Conservation (phyloP, 1,284 basidiomycete species). For the Meira miltonrushii region DNA sequence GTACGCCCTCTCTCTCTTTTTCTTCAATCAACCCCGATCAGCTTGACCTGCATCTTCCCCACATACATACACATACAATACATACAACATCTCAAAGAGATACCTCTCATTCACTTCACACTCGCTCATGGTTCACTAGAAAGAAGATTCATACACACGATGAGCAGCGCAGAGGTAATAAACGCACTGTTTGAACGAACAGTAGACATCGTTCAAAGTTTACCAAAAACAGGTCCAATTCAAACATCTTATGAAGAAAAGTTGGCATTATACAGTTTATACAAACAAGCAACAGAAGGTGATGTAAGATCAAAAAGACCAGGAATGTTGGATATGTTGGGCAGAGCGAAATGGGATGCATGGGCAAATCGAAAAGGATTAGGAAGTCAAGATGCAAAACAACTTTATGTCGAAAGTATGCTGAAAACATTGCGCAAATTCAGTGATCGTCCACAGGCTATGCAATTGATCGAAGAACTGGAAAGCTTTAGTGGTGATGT, state of each 20-base stretch:
- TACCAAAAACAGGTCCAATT: constrained; percentile 90
- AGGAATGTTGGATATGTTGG: constrained; percentile 86
- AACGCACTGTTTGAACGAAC: constrained; percentile 77
- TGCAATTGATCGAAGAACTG: constrained; percentile 72
- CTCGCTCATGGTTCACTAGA: too few species aligned
- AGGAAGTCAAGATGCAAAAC: constrained; percentile 73
- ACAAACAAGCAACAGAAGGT: constrained; percentile 90
- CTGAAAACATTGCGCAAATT: constrained; percentile 79
- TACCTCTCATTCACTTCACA: too few species aligned
- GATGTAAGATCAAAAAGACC: constrained; percentile 75
- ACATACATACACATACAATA: too few species aligned
- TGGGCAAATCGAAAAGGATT: constrained; percentile 87
- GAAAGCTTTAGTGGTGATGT: constrained; percentile 70
- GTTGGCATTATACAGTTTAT: constrained; percentile 85
- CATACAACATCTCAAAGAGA: too few species aligned
- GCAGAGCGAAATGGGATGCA: constrained; percentile 92
- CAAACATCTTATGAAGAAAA: constrained; percentile 97
- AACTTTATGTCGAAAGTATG: constrained; percentile 79
- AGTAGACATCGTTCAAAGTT: constrained; percentile 80
- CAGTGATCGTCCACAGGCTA: constrained; percentile 72
- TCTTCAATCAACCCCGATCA: too few species aligned
- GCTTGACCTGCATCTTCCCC: too few species aligned
- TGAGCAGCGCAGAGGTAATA: constrained; percentile 50
- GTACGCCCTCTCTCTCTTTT: too few species aligned
- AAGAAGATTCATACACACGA: constrained; percentile 18